A percentile compares a stretch with the other conserved stretches of the same genome.
Conservation (phyloP, 2,329 filamentous ascomycete genomes). For the Aspergillus sp. region DNA sequence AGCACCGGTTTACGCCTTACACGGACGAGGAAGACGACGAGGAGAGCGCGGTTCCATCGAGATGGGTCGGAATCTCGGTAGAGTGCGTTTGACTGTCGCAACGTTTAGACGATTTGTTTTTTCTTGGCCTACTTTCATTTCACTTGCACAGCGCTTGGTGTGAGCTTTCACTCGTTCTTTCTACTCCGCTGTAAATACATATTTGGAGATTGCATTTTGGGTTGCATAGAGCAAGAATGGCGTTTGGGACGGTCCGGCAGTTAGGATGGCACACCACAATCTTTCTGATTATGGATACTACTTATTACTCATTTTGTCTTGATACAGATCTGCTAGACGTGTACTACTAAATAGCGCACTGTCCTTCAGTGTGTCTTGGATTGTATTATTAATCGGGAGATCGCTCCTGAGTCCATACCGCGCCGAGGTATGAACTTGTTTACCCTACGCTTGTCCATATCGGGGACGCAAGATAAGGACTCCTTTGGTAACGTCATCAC, state of each 20-base stretch:
- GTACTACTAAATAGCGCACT: no score
- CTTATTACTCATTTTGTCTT: no score
- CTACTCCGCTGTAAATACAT: background rate
- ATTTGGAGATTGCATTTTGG: conserved; percentile 1
- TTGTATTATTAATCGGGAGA: no score
- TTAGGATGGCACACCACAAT: no score
- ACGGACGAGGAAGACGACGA: conserved; percentile 18
- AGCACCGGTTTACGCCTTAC: conserved; percentile 12
- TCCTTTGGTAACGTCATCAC: no score
- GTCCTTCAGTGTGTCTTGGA: no score
- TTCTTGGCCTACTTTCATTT: background rate
- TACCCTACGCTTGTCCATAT: no score
- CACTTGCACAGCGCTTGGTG: conserved; percentile 9
- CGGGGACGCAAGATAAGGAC: no score
- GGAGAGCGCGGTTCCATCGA: conserved; percentile 22
- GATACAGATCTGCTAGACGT: no score
- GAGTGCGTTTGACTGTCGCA: conserved; percentile 5
- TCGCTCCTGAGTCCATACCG: no score
- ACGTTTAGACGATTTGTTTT: background rate
- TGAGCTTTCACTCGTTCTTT: background rate
- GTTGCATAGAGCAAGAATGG: conserved; percentile 6
- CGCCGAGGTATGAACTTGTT: no score
- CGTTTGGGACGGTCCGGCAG: conserved; percentile 2
- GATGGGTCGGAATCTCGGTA: conserved; percentile 29
- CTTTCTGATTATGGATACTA: no score